Percentiles rank a stretch among this genome's conserved stretches.
Conservation (phyloP, 2,329 filamentous ascomycete species). For the Rhynchosporium secalis region DNA sequence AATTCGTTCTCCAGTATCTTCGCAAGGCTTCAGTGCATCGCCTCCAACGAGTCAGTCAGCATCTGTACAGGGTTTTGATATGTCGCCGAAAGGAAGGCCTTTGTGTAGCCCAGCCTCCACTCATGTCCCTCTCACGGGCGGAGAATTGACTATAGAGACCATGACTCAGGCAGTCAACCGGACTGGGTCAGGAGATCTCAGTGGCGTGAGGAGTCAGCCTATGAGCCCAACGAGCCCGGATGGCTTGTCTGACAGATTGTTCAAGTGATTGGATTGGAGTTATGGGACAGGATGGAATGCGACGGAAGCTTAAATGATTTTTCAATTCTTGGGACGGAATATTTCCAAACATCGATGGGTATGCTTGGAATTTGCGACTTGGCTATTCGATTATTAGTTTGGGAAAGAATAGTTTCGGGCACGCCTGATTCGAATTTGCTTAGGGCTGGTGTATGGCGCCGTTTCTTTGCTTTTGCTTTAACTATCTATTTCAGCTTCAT, state of each 20-base stretch:
- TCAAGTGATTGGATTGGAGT: constrained; percentile 27
- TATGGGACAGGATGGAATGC: neutral
- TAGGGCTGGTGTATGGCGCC: neutral
- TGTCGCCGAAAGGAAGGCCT: constrained; percentile 58
- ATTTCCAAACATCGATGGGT: constrained; percentile 27
- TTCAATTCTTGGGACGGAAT: constrained; percentile 31
- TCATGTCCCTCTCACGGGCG: constrained; percentile 54
- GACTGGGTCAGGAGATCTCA: constrained; percentile 80
- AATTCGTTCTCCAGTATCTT: constrained; percentile 75
- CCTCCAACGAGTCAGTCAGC: constrained; percentile 75
- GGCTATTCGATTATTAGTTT: constrained; percentile 4
- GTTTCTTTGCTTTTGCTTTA: neutral
- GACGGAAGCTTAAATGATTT: constrained; percentile 13
- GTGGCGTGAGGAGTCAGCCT: constrained; percentile 55
- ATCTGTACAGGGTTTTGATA: constrained; percentile 72
- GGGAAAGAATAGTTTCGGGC: constrained; percentile 17
- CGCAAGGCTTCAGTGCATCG: constrained; percentile 66
- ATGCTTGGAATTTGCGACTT: constrained; percentile 2
- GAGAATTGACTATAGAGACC: constrained; percentile 86
- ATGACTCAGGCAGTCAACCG: constrained; percentile 87
- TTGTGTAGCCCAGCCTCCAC: constrained; percentile 64
- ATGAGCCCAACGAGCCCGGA: constrained; percentile 55
- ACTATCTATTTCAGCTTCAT: constrained; percentile 24
- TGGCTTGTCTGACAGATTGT: constrained; percentile 34
- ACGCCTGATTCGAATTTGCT: neutral